phyloP scores from a whole-genome alignment of 2,329 filamentous ascomycete species.

The Triangularia verruculosa region DNA sequence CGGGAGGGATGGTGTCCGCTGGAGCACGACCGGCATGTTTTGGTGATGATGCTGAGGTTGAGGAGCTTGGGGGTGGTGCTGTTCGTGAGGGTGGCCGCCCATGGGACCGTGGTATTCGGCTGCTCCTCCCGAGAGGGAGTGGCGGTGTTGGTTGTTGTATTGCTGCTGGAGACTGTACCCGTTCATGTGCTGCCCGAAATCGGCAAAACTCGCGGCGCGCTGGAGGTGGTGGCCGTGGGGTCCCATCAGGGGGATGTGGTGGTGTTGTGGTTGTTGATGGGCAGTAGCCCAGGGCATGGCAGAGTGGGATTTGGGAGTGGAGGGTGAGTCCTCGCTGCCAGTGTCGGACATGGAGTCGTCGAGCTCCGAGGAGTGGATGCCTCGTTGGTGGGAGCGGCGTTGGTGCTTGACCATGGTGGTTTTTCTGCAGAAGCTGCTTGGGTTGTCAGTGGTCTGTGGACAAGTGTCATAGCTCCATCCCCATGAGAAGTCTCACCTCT shows the following conservation, averaged over 20 bases:
- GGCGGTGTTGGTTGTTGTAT: conserved; percentile 41
- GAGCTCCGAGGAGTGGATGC: conserved; percentile 53
- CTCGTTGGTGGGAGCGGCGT: conserved; percentile 58
- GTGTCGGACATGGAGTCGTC: conserved; percentile 56
- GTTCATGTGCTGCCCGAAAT: conserved; percentile 52
- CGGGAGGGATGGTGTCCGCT: conserved; percentile 47
- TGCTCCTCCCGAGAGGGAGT: conserved; percentile 44
- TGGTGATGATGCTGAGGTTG: conserved; percentile 36
- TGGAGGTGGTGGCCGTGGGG: conserved; percentile 43
- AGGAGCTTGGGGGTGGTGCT: conserved; percentile 23
- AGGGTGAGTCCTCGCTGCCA: conserved; percentile 57
- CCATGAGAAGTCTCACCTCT: conserved; percentile 48
- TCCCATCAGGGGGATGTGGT: conserved; percentile 37
- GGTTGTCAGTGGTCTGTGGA: conserved; percentile 21
- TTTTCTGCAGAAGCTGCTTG: conserved; percentile 65
- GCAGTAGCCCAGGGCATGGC: conserved; percentile 47
- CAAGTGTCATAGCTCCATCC: background rate
- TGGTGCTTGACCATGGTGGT: conserved; percentile 70
- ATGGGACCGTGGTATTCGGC: conserved; percentile 45
- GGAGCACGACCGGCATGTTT: conserved; percentile 44
- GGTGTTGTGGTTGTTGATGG: conserved; percentile 38
- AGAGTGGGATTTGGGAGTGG: conserved; percentile 52
- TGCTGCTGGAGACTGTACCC: conserved; percentile 44
- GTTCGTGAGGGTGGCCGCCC: conserved; percentile 39
- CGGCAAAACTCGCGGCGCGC: conserved; percentile 52